Base-by-base conservation (phyloP, 129 eudicot genomes). In the Flaveria robusta region DNA sequence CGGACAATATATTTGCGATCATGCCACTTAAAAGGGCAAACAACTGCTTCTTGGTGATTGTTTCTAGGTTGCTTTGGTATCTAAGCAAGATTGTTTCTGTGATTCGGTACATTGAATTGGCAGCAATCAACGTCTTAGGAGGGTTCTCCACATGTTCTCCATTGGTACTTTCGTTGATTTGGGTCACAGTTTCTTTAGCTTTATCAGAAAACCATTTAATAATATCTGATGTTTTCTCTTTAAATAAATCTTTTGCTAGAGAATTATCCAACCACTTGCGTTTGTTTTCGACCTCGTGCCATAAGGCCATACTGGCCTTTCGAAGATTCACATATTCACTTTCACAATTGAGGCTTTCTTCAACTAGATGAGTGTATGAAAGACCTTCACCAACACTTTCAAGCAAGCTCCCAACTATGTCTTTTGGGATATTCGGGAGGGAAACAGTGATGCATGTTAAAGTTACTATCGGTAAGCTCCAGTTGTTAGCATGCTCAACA, bases 21-120 rank as follows among this genome's bases (percentile, higher is more conserved):
- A 76, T 70, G 55, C 65, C 77, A 50, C 42, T 50, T 71, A 81
- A 54, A 13, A 8, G 9, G 26, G n/a, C 74, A 52, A 81, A 51
- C 37, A 75, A 13, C 7, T 46, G 27, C 34, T 58, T 31, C 2
- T 46, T 22, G 11, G 49, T 56, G 2, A 66, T 39, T 9, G 42
- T 49, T 20, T 59, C 58, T 7, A 4, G 16, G 51, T 66, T 58
- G 45, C 18, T 19, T 20, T 66, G 37, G 54, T 46, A 9, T 7
- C 18, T 46, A 50, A 51, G 31, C 71, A 85, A 15, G 20, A 85
- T 52, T 45, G 84, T 82, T 70, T 65, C 56, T 10, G 82, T 39
- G 19, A 79, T 79, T 60, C 82, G 76, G 59, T 86, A 74, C 87
- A 86, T 83, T 12, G 85, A 80, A 66, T 86, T 86, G 29, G 86